A percentile compares a stretch with the other conserved stretches of the same genome.
Conservation (phyloP, 345 rosid species). For the Eucalyptus guilfoylei region DNA sequence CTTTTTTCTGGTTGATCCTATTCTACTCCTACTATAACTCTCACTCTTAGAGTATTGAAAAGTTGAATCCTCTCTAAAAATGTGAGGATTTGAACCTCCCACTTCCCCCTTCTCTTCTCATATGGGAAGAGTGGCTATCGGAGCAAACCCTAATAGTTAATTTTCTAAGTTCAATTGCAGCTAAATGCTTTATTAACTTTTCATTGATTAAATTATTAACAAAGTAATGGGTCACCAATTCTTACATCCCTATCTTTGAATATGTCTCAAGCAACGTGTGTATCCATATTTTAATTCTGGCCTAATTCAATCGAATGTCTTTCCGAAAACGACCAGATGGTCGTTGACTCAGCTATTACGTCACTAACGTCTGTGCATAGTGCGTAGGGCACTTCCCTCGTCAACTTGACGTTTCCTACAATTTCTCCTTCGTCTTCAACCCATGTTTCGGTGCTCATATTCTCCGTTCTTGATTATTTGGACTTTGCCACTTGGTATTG, state of each 20-base stretch:
- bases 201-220: not conserved
- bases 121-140: fast-evolving
- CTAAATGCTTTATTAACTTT: not conserved
- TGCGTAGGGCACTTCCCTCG: not conserved
- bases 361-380: not conserved
- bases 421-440: not conserved
- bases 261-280: not conserved
- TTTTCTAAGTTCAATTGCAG: not conserved
- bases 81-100: too few relatives aligned
- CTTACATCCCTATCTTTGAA: not conserved
- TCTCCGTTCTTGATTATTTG: not conserved
- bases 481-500: not conserved
- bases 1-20: fast-evolving
- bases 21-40: fast-evolving
- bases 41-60: too few relatives aligned
- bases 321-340: not conserved
- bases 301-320: not conserved
- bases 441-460: not conserved
- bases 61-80: fast-evolving
- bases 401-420: not conserved
- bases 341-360: not conserved
- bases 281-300: not conserved
- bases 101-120: fast-evolving
- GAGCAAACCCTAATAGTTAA: fast-evolving
- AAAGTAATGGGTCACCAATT: not conserved